Conservation (phyloP, 768 basidiomycete genomes). For the Hygrocybe coccinea region DNA sequence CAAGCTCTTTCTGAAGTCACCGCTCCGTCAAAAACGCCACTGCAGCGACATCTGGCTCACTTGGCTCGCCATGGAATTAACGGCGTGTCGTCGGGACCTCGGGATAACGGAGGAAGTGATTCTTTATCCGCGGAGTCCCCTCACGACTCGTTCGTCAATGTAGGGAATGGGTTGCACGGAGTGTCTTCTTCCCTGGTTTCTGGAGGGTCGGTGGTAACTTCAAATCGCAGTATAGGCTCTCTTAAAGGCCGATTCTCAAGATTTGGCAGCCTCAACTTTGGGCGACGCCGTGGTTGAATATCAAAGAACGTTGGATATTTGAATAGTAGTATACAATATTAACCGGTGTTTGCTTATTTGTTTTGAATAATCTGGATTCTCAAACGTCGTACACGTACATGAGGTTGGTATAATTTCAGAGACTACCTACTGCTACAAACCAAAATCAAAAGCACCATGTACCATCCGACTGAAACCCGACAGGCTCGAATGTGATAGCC, state of each 20-base stretch:
- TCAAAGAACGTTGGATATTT: background rate
- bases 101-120: constrained; percentile 54
- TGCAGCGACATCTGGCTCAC: constrained; percentile 77
- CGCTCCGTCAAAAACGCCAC: constrained; percentile 52
- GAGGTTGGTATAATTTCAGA: too few species aligned
- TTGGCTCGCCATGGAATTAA: constrained; percentile 79
- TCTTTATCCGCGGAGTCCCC: constrained; percentile 62
- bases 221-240: constrained; percentile 58
- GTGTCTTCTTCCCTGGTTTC: constrained; percentile 40
- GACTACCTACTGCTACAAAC: too few species aligned
- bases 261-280: constrained; percentile 70
- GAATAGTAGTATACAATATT: constrained; percentile 9
- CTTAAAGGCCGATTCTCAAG: constrained; percentile 71
- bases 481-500: too few species aligned
- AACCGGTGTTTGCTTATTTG: constrained; percentile 3
- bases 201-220: constrained; percentile 56
- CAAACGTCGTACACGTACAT: background rate
- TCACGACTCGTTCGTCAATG: constrained; percentile 71
- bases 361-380: constrained; percentile 8
- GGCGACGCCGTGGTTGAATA: constrained; percentile 38
- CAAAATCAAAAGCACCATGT: too few species aligned
- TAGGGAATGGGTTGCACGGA: constrained; percentile 48
- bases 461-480: too few species aligned
- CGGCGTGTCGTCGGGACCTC: constrained; percentile 73
- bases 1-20: constrained; percentile 17